Base-by-base conservation (phyloP, 106 monocot species). In the Apostasia shenzhenica region DNA sequence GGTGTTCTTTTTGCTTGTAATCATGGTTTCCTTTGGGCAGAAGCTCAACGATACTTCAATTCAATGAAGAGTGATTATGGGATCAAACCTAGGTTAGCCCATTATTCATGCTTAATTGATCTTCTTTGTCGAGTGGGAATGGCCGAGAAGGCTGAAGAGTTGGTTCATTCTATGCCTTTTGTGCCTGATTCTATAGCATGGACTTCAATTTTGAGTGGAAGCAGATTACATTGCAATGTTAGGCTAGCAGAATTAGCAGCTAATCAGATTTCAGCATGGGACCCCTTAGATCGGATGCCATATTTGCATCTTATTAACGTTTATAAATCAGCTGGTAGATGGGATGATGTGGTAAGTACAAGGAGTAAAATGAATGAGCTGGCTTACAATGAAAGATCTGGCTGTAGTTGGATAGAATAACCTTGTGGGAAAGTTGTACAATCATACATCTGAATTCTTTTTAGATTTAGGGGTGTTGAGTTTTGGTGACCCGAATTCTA, bases 31-130 rank as follows among this genome's bases (percentile, higher is more conserved):
- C 75, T 91, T 37, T 66, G 79, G 58, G 77, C 69, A 62, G 76
- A 91, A 75, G 86, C 79, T 53, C 63, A 74, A 50, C 12, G 59
- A 66, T 81, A 76, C 70, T 80, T 91, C 55, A 66, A 45, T 51
- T 63, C 55, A 8, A 91, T 91, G 91, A 70, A 3, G 55, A 9
- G 2, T 64, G 84, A 75, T 66, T 81, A 80, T 70, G 79, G 77
- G 2, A 73, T 82, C 14, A 14, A 11, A 51, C 86, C 91, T 14
- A 59, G 14, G 4, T 46, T 84, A 55, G 71, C 14, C 41, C 91
- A 91, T 73, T 91, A 81, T 78, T 72, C 81, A 44, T 86, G 91
- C 51, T 71, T 91, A 66, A 45, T 86, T 52, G 81, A 91, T 74
- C 86, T 91, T 57, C 57, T 85, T 10, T 79, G 83, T 72, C 52